Percentiles rank a stretch among this genome's conserved stretches.
Conservation (phyloP, 345 rosid species). For the Ceriops zippeliana region DNA sequence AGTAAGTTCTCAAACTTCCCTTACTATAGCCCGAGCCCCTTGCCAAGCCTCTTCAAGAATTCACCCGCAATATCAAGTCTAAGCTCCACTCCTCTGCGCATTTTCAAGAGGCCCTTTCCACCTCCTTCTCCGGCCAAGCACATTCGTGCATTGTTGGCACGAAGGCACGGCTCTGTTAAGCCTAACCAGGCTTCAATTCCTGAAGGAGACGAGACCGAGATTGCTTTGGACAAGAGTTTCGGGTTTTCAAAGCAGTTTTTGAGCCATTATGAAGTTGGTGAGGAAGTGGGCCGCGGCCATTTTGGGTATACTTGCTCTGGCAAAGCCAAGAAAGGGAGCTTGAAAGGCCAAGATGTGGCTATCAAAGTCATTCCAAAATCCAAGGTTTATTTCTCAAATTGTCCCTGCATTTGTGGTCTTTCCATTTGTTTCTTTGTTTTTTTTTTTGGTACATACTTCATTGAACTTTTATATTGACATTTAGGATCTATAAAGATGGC, state of each 20-base stretch:
- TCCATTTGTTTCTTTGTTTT: neutral
- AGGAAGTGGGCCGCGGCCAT: conserved; percentile 92
- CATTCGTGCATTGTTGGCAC: conserved; percentile 73
- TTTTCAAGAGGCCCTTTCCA: conserved; percentile 95
- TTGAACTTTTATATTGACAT: neutral
- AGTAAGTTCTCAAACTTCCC: conserved; percentile 65
- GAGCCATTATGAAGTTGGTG: conserved; percentile 74
- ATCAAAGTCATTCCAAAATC: conserved; percentile 93
- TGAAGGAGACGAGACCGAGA: conserved; percentile 71
- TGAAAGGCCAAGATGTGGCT: conserved; percentile 84
- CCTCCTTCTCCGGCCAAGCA: conserved; percentile 99
- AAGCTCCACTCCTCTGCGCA: conserved; percentile 75
- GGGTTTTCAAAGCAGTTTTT: conserved; percentile 71
- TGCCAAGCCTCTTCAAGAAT: conserved; percentile 77
- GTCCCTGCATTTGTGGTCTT: conserved; percentile 3
- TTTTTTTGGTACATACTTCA: too few species aligned
- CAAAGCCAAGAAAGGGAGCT: conserved; percentile 69
- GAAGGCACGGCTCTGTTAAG: conserved; percentile 79
- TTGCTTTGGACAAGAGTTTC: conserved; percentile 76
- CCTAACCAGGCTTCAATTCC: conserved; percentile 84
- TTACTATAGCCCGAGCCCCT: conserved; percentile 85
- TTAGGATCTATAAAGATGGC: neutral
- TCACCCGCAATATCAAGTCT: conserved; percentile 78
- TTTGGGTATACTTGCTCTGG: conserved; percentile 94
- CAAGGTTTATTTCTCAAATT: conserved; percentile 47